Evolutionary conservation across 805 yeast species (phyloP), one percentile per base, ranked within the genome.

Genomic region (Kuraishia floccosa): DNA sequence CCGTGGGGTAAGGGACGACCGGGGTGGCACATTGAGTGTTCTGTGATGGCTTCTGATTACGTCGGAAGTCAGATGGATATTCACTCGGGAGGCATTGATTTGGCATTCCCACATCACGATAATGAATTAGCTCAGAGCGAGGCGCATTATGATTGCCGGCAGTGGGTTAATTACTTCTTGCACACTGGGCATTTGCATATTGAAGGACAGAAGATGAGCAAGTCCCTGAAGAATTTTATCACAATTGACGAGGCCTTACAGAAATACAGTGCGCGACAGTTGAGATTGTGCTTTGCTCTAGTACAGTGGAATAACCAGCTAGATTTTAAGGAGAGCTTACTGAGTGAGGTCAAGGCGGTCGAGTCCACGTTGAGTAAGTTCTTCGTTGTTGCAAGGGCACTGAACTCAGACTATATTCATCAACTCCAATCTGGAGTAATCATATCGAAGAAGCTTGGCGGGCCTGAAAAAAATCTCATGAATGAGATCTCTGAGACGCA

Each of bases 11-110:
- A 65, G 36, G 98, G 98, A 32, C 78, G 98, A 54, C 98, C 98
- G 10, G 98, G 98, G 4, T 91, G 98, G 98, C 98, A 91, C 54
- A 91, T 91, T 53, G 98, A 91, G 59, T 91, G 98, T 68, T 86
- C 96, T 6, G 98, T 91, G 14, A 91, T 91, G 98, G 97, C 97
- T 2, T 70, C 86, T 31, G 94, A 86, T 42, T 68, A 87, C 28
- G 67, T 82, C 24, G 97, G 97, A 4, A 56, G 70, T 14, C 65
- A 67, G 36, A 81, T 91, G 68, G 98, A 91, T 55, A 84, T 91
- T 42, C 98, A 91, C 52, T 77, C 94, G 12, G 98, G 98, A 35
- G 98, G 98, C 41, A 75, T 91, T 33, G 98, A 91, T 59, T 68
- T 91, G 47, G 96, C 97, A 14, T 91, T 91, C 63, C 99, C 99